These are phyloP conservation scores for Pontederia paniculata DNA, from an alignment of 176 grass and related monocot genomes.

Conservation along the genomic window DNA sequence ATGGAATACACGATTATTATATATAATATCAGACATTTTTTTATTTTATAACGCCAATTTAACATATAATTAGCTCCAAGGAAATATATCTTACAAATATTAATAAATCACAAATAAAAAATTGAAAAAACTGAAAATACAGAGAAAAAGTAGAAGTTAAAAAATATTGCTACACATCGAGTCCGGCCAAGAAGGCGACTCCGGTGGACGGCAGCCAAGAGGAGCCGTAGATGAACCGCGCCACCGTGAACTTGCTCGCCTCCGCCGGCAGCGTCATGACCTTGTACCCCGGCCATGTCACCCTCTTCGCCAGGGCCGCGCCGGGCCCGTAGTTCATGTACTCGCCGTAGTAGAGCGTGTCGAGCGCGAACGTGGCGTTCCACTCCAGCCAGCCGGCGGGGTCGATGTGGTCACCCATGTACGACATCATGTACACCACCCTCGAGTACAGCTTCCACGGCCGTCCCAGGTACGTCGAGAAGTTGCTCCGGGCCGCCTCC, in stretches of 20 bases:
- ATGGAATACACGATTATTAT: too few relatives aligned
- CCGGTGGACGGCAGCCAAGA: conserved; percentile 60
- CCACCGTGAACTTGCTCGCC: conserved; percentile 51
- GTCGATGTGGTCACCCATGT: conserved; percentile 29
- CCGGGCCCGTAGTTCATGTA: conserved; percentile 53
- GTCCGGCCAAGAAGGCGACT: conserved; percentile 32
- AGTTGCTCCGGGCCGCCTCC: conserved; percentile 1
- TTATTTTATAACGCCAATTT: too few relatives aligned
- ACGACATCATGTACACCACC: conserved; percentile 48
- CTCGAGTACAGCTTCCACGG: conserved; percentile 49
- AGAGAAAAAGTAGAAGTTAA: too few relatives aligned
- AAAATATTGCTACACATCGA: conserved; percentile 11
- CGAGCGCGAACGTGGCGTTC: conserved; percentile 34
- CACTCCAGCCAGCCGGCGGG: conserved; percentile 53
- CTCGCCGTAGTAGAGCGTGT: conserved; percentile 50
- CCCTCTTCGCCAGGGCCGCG: conserved; percentile 20
- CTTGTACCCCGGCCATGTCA: conserved; percentile 33
- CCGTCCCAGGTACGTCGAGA: conserved; percentile 43
- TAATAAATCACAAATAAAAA: too few relatives aligned
- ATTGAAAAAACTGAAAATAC: too few relatives aligned
- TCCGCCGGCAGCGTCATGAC: conserved; percentile 29
- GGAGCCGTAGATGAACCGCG: conserved; percentile 37
- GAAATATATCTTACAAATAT: too few relatives aligned
- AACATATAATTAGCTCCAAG: too few relatives aligned
- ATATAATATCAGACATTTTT: too few relatives aligned